These are phyloP conservation scores for Populus hybrid DNA, from an alignment of 441 rosid species.

Conservation along the genomic window DNA sequence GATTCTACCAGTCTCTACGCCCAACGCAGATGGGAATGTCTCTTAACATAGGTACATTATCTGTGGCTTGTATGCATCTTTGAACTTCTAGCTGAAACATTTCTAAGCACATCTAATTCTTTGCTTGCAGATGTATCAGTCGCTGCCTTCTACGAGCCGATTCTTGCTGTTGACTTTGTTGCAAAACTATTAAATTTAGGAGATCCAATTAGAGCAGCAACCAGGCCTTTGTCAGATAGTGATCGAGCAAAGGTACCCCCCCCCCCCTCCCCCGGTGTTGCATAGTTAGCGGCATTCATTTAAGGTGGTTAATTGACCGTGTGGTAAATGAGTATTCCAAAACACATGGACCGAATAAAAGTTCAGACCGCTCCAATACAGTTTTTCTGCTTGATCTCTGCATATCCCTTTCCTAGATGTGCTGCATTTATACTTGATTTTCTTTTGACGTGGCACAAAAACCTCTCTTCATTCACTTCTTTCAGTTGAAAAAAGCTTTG, in stretches of 20 bases:
- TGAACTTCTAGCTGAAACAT: not conserved
- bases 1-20: not conserved
- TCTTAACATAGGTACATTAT: not conserved
- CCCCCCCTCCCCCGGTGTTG: too few relatives aligned
- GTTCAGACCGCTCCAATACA: too few relatives aligned
- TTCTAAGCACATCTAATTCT: not conserved
- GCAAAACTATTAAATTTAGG: not conserved
- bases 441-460: too few relatives aligned
- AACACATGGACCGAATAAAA: not conserved
- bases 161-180: not conserved
- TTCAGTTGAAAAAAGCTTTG: not conserved
- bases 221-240: not conserved
- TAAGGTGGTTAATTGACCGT: too few relatives aligned
- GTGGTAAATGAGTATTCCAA: too few relatives aligned
- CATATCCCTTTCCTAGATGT: not conserved
- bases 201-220: not conserved
- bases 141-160: not conserved
- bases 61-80: not conserved
- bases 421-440: not conserved
- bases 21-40: conserved; percentile 4
- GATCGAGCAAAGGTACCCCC: not conserved
- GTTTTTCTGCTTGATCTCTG: too few relatives aligned
- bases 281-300: too few relatives aligned
- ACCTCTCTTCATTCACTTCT: not conserved
- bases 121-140: not conserved